phyloP scores from a whole-genome alignment of 2,329 filamentous ascomycete species.

The Trichophaea hybrida region DNA sequence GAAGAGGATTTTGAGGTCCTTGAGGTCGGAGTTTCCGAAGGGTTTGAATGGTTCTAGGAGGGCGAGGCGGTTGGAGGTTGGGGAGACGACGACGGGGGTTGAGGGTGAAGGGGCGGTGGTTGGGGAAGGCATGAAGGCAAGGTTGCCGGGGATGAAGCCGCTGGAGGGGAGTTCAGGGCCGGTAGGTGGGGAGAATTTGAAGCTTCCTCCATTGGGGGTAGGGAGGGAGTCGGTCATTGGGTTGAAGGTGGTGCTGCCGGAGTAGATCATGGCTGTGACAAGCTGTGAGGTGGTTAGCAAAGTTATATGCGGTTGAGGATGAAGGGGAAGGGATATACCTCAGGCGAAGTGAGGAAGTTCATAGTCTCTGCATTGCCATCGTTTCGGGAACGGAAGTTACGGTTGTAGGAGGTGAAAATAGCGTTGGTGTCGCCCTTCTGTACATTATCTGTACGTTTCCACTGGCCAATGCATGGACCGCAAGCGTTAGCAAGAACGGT shows the following conservation, averaged over 20 bases:
- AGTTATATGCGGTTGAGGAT: background rate
- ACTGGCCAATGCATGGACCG: slow-evolving; percentile 86
- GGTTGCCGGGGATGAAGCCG: slow-evolving; percentile 70
- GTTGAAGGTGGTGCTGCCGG: slow-evolving; percentile 88
- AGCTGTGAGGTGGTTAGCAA: slow-evolving; percentile 93
- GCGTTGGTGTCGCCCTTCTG: slow-evolving; percentile 72
- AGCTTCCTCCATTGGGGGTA: slow-evolving; percentile 64
- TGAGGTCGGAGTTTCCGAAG: slow-evolving; percentile 64
- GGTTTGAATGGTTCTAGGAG: slow-evolving; percentile 77
- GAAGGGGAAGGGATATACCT: slow-evolving; percentile 32
- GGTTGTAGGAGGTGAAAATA: slow-evolving; percentile 94
- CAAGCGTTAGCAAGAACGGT: slow-evolving; percentile 89
- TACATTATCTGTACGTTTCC: slow-evolving; percentile 79
- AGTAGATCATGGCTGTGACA: slow-evolving; percentile 90
- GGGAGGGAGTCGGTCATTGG: slow-evolving; percentile 74
- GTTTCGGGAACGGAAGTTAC: slow-evolving; percentile 93
- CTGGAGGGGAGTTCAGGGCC: slow-evolving; percentile 47
- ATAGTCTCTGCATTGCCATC: slow-evolving; percentile 93
- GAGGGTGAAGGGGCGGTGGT: slow-evolving; percentile 48
- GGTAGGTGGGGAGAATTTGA: slow-evolving; percentile 67
- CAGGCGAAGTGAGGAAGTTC: slow-evolving; percentile 96
- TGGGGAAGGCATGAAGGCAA: slow-evolving; percentile 57
- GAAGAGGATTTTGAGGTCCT: slow-evolving; percentile 71
- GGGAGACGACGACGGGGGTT: slow-evolving; percentile 62
- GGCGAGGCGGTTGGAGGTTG: slow-evolving; percentile 78